phyloP scores from a whole-genome alignment of 148 eudicot genomes.

The Fagopyrum tataricum region DNA sequence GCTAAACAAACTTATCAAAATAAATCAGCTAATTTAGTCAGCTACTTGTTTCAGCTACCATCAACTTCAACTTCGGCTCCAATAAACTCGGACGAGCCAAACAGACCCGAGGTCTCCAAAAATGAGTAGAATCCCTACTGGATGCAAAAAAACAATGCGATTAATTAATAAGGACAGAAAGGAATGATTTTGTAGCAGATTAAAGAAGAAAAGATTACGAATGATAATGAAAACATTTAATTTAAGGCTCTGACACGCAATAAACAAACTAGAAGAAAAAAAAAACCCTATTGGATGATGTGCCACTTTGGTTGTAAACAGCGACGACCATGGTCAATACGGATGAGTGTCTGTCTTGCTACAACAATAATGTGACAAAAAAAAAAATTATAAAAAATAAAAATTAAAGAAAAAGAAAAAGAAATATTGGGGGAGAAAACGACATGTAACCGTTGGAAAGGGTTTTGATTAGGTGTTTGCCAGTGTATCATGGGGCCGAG shows the following conservation, averaged over 20 bases:
- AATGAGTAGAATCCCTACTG: no score
- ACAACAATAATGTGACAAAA: background rate
- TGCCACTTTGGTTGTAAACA: background rate
- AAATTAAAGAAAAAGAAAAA: background rate
- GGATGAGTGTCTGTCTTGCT: no score
- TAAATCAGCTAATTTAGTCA: no score
- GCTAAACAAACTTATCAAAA: no score
- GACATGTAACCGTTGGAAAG: slow-evolving; percentile 25
- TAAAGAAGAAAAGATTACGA: no score
- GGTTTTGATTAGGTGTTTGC: slow-evolving; percentile 8
- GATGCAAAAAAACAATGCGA: no score
- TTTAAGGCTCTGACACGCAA: background rate
- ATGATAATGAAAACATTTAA: background rate
- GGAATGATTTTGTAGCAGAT: slow-evolving; percentile 5
- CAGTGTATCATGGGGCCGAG: background rate
- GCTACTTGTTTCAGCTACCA: no score
- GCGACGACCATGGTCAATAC: slow-evolving; percentile 6
- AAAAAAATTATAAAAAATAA: background rate
- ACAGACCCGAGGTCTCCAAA: no score
- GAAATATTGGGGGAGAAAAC: background rate
- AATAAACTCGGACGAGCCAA: no score
- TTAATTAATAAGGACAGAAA: no score
- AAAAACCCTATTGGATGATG: background rate
- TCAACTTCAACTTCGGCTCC: no score
- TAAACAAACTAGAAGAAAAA: background rate